phyloP scores from a whole-genome alignment of 257 asterid genomes.

The Penstemon newberryi region DNA sequence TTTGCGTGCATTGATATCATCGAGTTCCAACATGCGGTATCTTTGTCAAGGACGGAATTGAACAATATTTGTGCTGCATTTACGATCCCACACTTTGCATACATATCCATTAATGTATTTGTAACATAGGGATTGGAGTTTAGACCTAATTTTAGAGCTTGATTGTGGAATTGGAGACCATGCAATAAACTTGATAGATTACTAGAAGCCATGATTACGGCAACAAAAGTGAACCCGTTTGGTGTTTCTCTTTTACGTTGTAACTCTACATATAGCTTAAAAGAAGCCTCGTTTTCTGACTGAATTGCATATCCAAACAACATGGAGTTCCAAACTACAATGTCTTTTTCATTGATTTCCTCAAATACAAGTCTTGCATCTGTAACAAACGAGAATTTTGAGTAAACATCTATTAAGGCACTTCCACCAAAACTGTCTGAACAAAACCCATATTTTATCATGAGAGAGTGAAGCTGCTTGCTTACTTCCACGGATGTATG shows the following conservation, averaged over 20 bases:
- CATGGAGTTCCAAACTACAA: conserved; percentile 55
- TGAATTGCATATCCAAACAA: conserved; percentile 36
- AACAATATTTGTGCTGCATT: conserved; percentile 30
- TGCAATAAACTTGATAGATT: conserved; percentile 35
- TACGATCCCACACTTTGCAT: conserved; percentile 49
- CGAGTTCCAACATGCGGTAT: conserved; percentile 49
- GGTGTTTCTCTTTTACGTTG: conserved; percentile 27
- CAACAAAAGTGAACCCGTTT: conserved; percentile 40
- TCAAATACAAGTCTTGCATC: conserved; percentile 43
- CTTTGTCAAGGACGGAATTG: conserved; percentile 8
- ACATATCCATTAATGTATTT: conserved; percentile 49
- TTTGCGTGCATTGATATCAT: conserved; percentile 50
- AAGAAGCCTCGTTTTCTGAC: conserved; percentile 40
- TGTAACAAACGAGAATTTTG: conserved; percentile 30
- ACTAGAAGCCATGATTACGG: conserved; percentile 36
- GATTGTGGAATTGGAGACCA: conserved; percentile 48
- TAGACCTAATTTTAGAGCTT: conserved; percentile 37
- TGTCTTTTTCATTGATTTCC: conserved; percentile 43
- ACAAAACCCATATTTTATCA: conserved; percentile 38
- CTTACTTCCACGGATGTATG: conserved; percentile 24
- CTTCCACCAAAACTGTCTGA: conserved; percentile 40
- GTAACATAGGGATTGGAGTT: conserved; percentile 35
- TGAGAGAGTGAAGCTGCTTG: conserved; percentile 45
- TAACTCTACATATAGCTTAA: conserved; percentile 38
- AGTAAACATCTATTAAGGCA: conserved; percentile 42